Percentiles rank a stretch among this genome's conserved stretches.
Evolutionary conservation across 768 basidiomycete genomes (phyloP).

Genomic region (Suillus alpinus): DNA sequence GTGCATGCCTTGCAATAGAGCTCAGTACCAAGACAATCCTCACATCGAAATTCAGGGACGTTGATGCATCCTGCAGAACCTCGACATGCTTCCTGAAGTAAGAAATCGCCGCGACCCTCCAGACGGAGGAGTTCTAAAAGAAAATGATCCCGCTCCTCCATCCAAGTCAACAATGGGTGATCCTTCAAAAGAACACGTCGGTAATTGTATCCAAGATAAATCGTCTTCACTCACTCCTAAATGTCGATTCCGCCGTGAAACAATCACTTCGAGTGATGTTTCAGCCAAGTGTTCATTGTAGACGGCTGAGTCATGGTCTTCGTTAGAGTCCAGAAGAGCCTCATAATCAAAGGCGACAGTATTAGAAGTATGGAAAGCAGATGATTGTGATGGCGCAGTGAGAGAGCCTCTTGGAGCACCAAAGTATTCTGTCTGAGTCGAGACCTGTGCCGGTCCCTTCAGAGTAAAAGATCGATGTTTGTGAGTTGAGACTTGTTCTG

Average conservation of each 20-base stretch:
- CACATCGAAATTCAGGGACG: conserved; percentile 4
- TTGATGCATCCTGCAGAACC: neutral
- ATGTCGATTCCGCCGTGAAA: neutral
- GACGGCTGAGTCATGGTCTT: no score
- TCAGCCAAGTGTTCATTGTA: neutral
- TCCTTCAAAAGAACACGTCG: conserved; percentile 18
- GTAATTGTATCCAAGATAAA: neutral
- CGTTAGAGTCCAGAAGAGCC: neutral
- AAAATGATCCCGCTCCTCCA: neutral
- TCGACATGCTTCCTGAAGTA: neutral
- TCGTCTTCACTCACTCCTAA: neutral
- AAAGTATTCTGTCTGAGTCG: neutral
- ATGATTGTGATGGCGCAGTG: neutral
- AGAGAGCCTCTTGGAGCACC: neutral
- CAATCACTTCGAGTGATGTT: neutral
- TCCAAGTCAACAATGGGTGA: conserved; percentile 13
- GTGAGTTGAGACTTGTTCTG: neutral
- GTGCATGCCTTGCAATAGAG: conserved; percentile 7
- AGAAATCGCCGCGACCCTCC: conserved; percentile 1
- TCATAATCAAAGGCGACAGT: neutral
- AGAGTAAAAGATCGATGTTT: neutral
- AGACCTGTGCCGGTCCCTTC: neutral
- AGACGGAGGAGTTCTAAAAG: conserved; percentile 8
- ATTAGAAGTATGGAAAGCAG: neutral
- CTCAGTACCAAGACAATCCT: conserved; percentile 12